These are phyloP conservation scores for Exophiala xenobiotica DNA, from an alignment of 2,329 filamentous ascomycete species.

Conservation along the genomic window DNA sequence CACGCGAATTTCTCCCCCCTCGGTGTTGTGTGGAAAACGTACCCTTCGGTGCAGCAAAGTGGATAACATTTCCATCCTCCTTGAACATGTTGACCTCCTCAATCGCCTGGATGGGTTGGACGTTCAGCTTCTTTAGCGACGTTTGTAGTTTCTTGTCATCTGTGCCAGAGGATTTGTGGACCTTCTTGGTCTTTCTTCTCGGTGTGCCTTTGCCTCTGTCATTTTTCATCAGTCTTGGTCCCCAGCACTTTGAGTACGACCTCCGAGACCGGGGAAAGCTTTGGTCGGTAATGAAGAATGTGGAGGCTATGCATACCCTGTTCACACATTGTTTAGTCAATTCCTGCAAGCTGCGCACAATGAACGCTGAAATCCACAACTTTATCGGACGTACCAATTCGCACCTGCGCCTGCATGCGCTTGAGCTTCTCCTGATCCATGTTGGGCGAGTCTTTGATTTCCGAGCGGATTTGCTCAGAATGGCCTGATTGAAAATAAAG, in stretches of 20 bases:
- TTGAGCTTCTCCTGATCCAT: slow-evolving; percentile 68
- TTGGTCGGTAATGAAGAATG: too few relatives aligned
- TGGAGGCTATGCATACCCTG: too few relatives aligned
- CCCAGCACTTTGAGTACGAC: too few relatives aligned
- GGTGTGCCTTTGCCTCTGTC: slow-evolving; percentile 97
- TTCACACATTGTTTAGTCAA: slow-evolving; percentile 4
- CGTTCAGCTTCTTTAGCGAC: slow-evolving; percentile 98
- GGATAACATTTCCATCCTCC: slow-evolving; percentile 98
- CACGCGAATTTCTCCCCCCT: background rate
- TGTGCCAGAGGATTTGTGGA: slow-evolving; percentile 84
- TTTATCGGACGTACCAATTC: slow-evolving; percentile 63
- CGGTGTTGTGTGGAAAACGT: slow-evolving; percentile 39
- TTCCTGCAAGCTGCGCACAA: background rate
- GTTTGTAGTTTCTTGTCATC: slow-evolving; percentile 99
- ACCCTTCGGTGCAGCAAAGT: slow-evolving; percentile 98
- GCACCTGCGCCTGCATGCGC: slow-evolving; percentile 64
- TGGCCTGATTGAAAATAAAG: slow-evolving; percentile 4
- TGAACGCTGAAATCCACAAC: slow-evolving; percentile 6
- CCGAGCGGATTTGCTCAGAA: slow-evolving; percentile 3
- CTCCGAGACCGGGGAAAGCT: too few relatives aligned
- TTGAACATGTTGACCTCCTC: slow-evolving; percentile 99
- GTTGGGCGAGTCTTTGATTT: slow-evolving; percentile 37
- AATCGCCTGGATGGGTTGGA: slow-evolving; percentile 98
- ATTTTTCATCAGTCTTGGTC: too few relatives aligned
- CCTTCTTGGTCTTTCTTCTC: slow-evolving; percentile 97